Evolutionary conservation across 352 stramenopile genomes (phyloP), one percentile per base, ranked within the genome.

Genomic region (Pythium phragmiticola): DNA sequence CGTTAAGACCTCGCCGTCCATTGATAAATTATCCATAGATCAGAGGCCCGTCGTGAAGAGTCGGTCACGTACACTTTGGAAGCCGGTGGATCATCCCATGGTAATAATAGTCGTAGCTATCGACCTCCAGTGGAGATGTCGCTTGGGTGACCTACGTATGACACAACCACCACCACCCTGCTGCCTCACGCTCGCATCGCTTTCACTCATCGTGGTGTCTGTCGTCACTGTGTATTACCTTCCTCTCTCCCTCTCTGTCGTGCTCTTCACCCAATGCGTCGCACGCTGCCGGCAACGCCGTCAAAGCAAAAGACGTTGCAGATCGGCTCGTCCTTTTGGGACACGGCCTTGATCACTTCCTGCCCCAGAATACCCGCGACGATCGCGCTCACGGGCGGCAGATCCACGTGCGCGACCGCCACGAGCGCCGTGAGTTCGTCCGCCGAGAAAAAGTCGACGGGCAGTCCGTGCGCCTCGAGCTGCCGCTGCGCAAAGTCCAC

Each of bases 331-430:
- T 97, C 96, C 68, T 98, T 98, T 48, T 94, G 88, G 55, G 89
- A 98, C 41, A 99, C 93, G n/a, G 91, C 90, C 75, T 99, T 99
- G 77, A 99, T 96, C 41, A 99, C 81, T 83, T 99, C 97, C 70
- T 99, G 98, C 6, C 96, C 97, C 43, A 99, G 61, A 45, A 99
- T 93, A 30, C 97, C 97, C 19, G 97, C 97, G 46, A 99, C 71
- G 30, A 99, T 97, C 26, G 97, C 96, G 63, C 91, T 98, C 37
- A 99, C 85, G 0, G 96, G 95, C 52, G 89, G 89, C 26, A 99
- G 61, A 47, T 95, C 82, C 12, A 78, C 66, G 17, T 78, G 53
- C 3, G 73, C 68, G 46, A 86, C 74, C 13, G 67, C 56, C 7
- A 75, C 66, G 8, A 95, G 66, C 33, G 72, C 59, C 78, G 75